A percentile compares a stretch with the other conserved stretches of the same genome.
Conservation (phyloP, 768 basidiomycete species). For the Serpula lacrymans region DNA sequence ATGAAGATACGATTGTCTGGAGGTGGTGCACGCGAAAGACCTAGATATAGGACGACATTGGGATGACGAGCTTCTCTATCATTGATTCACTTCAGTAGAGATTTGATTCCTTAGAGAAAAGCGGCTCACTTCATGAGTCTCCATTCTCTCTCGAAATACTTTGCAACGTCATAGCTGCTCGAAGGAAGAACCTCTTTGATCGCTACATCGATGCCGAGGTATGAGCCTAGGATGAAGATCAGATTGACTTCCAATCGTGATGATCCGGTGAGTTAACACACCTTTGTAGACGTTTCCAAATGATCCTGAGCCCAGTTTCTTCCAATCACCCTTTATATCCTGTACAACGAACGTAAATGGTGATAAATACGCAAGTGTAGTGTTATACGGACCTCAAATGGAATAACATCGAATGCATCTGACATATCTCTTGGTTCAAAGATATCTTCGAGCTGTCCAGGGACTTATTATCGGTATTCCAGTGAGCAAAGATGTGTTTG, state of each 20-base stretch:
- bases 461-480: background rate
- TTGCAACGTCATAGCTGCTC: slow-evolving; percentile 88
- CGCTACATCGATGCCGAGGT: slow-evolving; percentile 94
- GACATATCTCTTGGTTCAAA: slow-evolving; percentile 31
- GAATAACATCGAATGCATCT: slow-evolving; percentile 85
- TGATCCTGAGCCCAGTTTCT: slow-evolving; percentile 87
- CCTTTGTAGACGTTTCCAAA: slow-evolving; percentile 94
- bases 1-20: slow-evolving; percentile 88
- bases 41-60: slow-evolving; percentile 91
- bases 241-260: slow-evolving; percentile 6
- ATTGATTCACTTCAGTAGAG: slow-evolving; percentile 3
- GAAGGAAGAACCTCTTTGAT: slow-evolving; percentile 96
- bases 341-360: slow-evolving; percentile 35
- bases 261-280: slow-evolving; percentile 23
- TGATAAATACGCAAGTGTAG: slow-evolving; percentile 4
- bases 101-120: background rate
- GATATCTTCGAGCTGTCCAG: slow-evolving; percentile 1
- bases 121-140: slow-evolving; percentile 77
- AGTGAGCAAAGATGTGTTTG: background rate
- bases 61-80: slow-evolving; percentile 82
- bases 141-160: slow-evolving; percentile 99
- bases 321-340: slow-evolving; percentile 89
- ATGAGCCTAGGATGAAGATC: slow-evolving; percentile 52
- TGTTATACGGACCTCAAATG: slow-evolving; percentile 62
- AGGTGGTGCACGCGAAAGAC: slow-evolving; percentile 75